A percentile compares a stretch with the other conserved stretches of the same genome.
phyloP scores from a whole-genome alignment of 73 alveolate genomes.

The Paramecium pentaurelia region DNA sequence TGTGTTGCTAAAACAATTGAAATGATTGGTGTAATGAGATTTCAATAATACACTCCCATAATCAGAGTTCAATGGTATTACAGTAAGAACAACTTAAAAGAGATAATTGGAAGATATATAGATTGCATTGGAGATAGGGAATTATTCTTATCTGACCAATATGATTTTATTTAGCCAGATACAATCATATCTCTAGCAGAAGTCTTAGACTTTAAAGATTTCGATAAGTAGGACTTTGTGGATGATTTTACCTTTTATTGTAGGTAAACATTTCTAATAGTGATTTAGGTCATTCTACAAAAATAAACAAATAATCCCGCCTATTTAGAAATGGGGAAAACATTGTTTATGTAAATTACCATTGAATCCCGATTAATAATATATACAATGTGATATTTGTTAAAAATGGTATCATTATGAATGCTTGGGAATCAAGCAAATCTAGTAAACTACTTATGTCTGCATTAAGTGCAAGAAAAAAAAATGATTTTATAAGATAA shows the following conservation, averaged over 20 bases:
- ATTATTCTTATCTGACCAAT: not conserved
- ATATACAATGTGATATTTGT: constrained; percentile 83
- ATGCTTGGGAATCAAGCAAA: constrained; percentile 63
- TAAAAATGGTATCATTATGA: constrained; percentile 84
- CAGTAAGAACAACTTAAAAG: not conserved
- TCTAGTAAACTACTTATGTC: not conserved
- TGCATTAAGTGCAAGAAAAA: not conserved
- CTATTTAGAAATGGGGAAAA: constrained; percentile 82
- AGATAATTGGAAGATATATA: not conserved
- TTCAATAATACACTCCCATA: not conserved
- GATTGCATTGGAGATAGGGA: not conserved
- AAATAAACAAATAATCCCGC: constrained; percentile 64
- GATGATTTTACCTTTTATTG: not conserved
- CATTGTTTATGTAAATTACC: constrained; percentile 84
- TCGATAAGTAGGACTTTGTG: not conserved
- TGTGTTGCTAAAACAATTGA: not conserved
- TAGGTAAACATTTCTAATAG: not conserved
- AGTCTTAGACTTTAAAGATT: not conserved
- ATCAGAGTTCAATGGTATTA: constrained; percentile 6
- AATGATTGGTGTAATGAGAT: not conserved
- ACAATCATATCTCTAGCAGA: not conserved
- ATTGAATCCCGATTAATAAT: constrained; percentile 81
- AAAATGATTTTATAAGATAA: not conserved
- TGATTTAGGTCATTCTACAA: not conserved
- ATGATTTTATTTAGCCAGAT: not conserved